Conservation (phyloP, 179 eudicot species). For the Beta lomatogona region DNA sequence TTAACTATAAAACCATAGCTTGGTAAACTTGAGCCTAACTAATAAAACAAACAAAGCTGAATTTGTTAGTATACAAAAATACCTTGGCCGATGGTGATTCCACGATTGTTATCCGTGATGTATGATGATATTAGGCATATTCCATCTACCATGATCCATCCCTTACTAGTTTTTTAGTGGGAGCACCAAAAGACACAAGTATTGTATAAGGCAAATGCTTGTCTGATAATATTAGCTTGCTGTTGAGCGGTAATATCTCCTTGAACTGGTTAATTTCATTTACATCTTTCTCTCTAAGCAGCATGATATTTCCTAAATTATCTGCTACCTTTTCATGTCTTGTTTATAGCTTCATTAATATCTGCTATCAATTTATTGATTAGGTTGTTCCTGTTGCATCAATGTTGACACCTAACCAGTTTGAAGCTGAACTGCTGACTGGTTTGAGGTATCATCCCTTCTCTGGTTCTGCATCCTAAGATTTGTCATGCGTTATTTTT, state of each 20-base stretch:
- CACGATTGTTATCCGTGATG: neutral
- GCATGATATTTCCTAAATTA: neutral
- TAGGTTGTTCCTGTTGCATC: slow-evolving; percentile 98
- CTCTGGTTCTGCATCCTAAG: neutral
- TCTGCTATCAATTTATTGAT: slow-evolving; percentile 14
- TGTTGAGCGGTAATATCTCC: neutral
- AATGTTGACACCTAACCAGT: slow-evolving; percentile 97
- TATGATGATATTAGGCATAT: neutral
- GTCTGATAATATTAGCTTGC: neutral
- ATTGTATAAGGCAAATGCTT: neutral
- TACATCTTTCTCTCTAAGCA: neutral
- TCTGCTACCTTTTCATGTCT: neutral
- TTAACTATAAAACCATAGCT: neutral
- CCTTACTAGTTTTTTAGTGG: neutral
- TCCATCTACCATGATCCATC: neutral
- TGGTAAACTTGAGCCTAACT: neutral
- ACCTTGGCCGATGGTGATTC: neutral
- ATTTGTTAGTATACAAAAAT: neutral
- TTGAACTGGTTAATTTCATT: neutral
- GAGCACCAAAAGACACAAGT: neutral
- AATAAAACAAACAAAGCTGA: neutral
- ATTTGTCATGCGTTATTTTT: neutral
- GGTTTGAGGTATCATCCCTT: slow-evolving; percentile 64
- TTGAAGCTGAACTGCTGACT: slow-evolving; percentile 91
- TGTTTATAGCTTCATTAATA: neutral